A percentile compares a stretch with the other conserved stretches of the same genome.
Evolutionary conservation across 2,329 filamentous ascomycete species (phyloP).

Genomic region (Arthrinium phaeospermum): DNA sequence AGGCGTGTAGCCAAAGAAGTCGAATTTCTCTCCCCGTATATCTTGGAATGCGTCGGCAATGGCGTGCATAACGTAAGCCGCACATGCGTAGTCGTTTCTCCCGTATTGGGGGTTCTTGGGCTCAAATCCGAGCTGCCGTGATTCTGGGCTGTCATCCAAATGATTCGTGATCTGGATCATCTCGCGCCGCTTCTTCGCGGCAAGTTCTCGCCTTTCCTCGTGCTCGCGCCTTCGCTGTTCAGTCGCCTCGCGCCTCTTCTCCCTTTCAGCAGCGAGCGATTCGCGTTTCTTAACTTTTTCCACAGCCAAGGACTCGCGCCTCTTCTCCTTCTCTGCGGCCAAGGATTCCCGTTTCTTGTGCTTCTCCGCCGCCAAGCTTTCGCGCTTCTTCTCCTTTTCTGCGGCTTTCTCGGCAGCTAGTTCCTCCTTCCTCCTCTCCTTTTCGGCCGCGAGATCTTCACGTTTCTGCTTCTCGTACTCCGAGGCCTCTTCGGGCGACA

Average conservation of each 20-base stretch:
- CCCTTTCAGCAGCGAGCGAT: neutral
- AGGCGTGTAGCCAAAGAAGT: slow-evolving; percentile 42
- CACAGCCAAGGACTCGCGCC: slow-evolving; percentile 29
- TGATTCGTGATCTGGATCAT: slow-evolving; percentile 19
- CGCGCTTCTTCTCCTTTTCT: slow-evolving; percentile 20
- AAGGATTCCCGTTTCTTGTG: slow-evolving; percentile 32
- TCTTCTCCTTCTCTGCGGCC: slow-evolving; percentile 30
- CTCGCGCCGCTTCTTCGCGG: slow-evolving; percentile 21
- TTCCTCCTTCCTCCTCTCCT: slow-evolving; percentile 31
- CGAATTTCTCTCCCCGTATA: slow-evolving; percentile 38
- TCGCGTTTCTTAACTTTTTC: slow-evolving; percentile 20
- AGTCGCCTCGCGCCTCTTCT: slow-evolving; percentile 13
- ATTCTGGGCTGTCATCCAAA: neutral
- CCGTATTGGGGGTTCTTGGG: slow-evolving; percentile 40
- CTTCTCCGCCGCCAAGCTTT: slow-evolving; percentile 15
- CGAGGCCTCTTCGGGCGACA: slow-evolving; percentile 52
- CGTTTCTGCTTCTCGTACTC: slow-evolving; percentile 49
- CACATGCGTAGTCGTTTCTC: slow-evolving; percentile 41
- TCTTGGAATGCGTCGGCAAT: slow-evolving; percentile 40
- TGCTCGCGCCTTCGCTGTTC: neutral
- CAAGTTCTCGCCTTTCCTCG: slow-evolving; percentile 21
- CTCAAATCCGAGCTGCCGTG: neutral
- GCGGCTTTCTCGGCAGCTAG: slow-evolving; percentile 24
- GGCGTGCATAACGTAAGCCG: slow-evolving; percentile 39
- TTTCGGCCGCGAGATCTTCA: slow-evolving; percentile 35